Percentiles rank a stretch among this genome's conserved stretches.
Conservation (phyloP, 345 rosid genomes). For the Reutealis trisperma region DNA sequence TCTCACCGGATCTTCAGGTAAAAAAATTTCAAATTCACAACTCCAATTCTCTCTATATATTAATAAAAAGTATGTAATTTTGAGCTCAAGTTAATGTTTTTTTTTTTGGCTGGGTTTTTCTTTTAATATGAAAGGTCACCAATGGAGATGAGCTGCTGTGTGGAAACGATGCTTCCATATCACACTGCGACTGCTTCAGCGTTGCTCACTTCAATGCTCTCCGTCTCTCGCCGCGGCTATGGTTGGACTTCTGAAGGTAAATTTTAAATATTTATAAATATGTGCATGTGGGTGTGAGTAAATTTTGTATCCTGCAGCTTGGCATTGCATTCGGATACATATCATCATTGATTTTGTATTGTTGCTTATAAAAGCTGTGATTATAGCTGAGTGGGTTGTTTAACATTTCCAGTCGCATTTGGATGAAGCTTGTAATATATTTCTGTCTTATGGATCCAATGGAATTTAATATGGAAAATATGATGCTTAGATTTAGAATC, state of each 20-base stretch:
- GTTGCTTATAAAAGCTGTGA: not conserved
- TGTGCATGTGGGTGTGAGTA: not conserved
- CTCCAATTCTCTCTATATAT: not conserved
- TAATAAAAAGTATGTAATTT: not conserved
- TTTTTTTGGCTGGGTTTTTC: not conserved
- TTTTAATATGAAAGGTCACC: slow-evolving; percentile 52
- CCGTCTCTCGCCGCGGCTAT: slow-evolving; percentile 55
- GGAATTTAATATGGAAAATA: no score
- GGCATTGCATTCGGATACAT: not conserved
- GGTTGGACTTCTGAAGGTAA: slow-evolving; percentile 72
- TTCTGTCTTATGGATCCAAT: no score
- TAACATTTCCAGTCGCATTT: not conserved
- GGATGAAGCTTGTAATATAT: not conserved
- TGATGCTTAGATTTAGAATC: not conserved
- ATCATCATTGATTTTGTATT: not conserved
- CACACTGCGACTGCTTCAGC: slow-evolving; percentile 89
- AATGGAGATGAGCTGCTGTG: slow-evolving; percentile 73
- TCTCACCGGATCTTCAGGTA: slow-evolving; percentile 69
- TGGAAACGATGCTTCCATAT: slow-evolving; percentile 77
- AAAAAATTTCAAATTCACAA: not conserved
- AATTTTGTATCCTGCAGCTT: not conserved
- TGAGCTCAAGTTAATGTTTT: not conserved
- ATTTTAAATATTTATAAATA: not conserved
- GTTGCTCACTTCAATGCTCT: slow-evolving; percentile 80
- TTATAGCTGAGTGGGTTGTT: not conserved